Conservation (phyloP, 257 asterid species). For the Ballota nigra region DNA sequence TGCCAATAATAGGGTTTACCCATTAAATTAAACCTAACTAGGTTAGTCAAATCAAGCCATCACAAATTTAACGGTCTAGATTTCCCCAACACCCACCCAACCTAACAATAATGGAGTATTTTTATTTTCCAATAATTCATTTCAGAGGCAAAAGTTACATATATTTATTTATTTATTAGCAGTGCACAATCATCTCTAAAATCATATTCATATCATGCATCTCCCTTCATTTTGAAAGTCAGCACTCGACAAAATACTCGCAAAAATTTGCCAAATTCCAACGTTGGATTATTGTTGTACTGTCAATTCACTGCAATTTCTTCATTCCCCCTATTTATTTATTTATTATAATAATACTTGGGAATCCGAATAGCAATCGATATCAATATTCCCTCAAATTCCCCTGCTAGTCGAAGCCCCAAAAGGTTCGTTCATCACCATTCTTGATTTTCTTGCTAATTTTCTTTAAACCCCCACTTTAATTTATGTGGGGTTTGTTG, state of each 20-base stretch:
- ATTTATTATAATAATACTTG: not conserved
- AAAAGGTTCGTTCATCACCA: slow-evolving; percentile 31
- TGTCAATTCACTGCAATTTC: not conserved
- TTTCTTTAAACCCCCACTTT: slow-evolving; percentile 3
- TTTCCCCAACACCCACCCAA: not conserved
- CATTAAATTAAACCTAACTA: slow-evolving; percentile 5
- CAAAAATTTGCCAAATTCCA: not conserved
- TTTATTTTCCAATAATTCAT: not conserved
- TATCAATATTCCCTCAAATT: slow-evolving; percentile 28
- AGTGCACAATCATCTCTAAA: slow-evolving; percentile 6
- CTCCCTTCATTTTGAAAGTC: slow-evolving; percentile 10
- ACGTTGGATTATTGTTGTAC: slow-evolving; percentile 3
- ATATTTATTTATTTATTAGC: not conserved
- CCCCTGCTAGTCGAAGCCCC: slow-evolving; percentile 17
- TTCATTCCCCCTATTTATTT: not conserved
- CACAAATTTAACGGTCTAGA: slow-evolving; percentile 25
- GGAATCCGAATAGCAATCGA: slow-evolving; percentile 24
- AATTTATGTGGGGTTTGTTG: not conserved
- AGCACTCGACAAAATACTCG: slow-evolving; percentile 10
- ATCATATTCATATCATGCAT: not conserved
- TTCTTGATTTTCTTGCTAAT: slow-evolving; percentile 11
- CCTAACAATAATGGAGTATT: not conserved
- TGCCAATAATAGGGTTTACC: not conserved
- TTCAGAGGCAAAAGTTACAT: not conserved
- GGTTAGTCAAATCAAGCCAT: slow-evolving; percentile 8